Conservation (phyloP, 345 rosid genomes). For the Eucalyptus regnans region DNA sequence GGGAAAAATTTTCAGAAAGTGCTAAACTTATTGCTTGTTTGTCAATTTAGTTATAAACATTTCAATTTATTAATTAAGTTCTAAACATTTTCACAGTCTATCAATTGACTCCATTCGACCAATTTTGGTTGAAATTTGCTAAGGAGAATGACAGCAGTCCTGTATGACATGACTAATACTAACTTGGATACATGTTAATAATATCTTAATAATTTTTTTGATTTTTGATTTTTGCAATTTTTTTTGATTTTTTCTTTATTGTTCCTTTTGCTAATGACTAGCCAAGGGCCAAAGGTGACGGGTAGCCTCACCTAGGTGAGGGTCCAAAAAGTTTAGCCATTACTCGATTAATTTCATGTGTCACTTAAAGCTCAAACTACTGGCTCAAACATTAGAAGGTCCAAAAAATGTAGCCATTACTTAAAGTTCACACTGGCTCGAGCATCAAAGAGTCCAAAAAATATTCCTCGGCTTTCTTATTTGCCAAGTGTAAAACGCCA, state of each 20-base stretch:
- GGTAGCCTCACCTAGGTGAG: too few species aligned
- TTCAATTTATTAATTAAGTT: too few species aligned
- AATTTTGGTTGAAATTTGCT: too few species aligned
- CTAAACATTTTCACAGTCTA: accelerated
- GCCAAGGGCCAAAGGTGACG: too few species aligned
- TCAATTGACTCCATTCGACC: not conserved
- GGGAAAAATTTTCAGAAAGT: not conserved
- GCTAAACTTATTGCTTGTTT: too few species aligned
- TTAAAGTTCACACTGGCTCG: not conserved
- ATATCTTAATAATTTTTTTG: too few species aligned
- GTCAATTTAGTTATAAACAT: accelerated
- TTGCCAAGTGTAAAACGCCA: not conserved
- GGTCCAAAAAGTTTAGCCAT: not conserved
- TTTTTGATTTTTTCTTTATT: too few species aligned
- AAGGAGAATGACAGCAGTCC: accelerated
- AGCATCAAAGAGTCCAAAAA: not conserved
- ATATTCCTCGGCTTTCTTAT: not conserved
- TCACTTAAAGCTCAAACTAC: not conserved
- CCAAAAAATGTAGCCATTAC: not conserved
- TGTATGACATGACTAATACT: accelerated
- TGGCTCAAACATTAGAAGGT: not conserved
- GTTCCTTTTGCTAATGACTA: too few species aligned
- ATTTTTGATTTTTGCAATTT: too few species aligned
- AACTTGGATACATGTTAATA: too few species aligned
- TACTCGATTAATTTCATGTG: not conserved